phyloP scores from a whole-genome alignment of 257 asterid genomes.

The Primulina tabacum region DNA sequence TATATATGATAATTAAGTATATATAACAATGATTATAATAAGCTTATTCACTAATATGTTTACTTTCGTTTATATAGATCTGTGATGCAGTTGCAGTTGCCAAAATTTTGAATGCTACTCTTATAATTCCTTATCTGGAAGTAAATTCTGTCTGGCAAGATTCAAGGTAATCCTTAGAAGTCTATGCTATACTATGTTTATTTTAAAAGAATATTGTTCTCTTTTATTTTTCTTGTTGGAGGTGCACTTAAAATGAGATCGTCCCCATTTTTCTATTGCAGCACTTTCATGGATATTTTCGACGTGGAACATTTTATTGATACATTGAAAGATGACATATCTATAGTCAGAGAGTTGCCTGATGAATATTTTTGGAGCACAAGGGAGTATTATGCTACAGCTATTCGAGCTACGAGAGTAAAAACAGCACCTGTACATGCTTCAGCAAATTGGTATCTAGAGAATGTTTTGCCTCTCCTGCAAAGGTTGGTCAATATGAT shows the following conservation, averaged over 20 bases:
- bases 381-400: constrained; percentile 82
- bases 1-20: background rate
- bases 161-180: constrained; percentile 61
- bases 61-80: constrained; percentile 42
- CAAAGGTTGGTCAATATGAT: constrained; percentile 54
- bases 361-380: constrained; percentile 95
- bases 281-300: constrained; percentile 86
- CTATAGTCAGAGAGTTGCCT: constrained; percentile 77
- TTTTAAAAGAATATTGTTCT: background rate
- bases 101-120: constrained; percentile 93
- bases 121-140: constrained; percentile 86
- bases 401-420: constrained; percentile 85
- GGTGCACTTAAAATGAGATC: constrained; percentile 14
- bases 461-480: constrained; percentile 74
- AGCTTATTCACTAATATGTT: constrained; percentile 19
- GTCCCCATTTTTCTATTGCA: constrained; percentile 28
- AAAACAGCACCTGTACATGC: constrained; percentile 95
- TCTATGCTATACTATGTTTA: constrained; percentile 11
- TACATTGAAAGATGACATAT: constrained; percentile 75
- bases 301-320: constrained; percentile 94
- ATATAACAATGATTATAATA: background rate
- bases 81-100: constrained; percentile 99
- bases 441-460: constrained; percentile 92
- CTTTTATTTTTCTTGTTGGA: constrained; percentile 17
- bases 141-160: constrained; percentile 96